Evolutionary conservation across 495 filamentous ascomycete species (phyloP).

Genomic region (Neurospora pannonica): DNA sequence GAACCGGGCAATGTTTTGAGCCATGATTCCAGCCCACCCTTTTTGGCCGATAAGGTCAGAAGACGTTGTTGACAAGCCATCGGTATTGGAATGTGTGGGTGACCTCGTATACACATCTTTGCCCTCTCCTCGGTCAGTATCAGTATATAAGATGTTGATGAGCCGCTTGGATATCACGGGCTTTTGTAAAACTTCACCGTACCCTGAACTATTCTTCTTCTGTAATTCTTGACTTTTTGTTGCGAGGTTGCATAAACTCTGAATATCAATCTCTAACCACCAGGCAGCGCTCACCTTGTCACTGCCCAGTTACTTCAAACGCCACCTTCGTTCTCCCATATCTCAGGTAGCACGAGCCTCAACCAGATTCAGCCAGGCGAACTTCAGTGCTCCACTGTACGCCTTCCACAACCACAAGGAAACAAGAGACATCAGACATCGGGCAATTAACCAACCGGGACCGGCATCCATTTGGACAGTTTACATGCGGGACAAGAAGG

Average conservation of each 20-base stretch:
- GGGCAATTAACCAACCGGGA: neutral
- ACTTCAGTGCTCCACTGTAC: neutral
- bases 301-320: neutral
- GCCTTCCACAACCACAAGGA: neutral
- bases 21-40: slow-evolving; percentile 16
- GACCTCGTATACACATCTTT: slow-evolving; percentile 3
- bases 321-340: neutral
- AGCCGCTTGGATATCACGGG: neutral
- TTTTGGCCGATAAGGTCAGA: slow-evolving; percentile 15
- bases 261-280: neutral
- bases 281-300: slow-evolving; percentile 1
- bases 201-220: neutral
- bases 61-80: slow-evolving; percentile 5
- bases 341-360: slow-evolving; percentile 14
- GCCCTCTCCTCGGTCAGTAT: neutral
- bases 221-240: neutral
- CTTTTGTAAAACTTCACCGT: neutral
- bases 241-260: neutral
- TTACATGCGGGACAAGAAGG: neutral
- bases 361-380: slow-evolving; percentile 2
- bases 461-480: neutral
- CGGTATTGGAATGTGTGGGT: slow-evolving; percentile 2
- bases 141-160: slow-evolving; percentile 5
- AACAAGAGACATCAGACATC: neutral
- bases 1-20: neutral